Conservation (phyloP, 202 grass and related monocot genomes). For the Eragrostis tef region DNA sequence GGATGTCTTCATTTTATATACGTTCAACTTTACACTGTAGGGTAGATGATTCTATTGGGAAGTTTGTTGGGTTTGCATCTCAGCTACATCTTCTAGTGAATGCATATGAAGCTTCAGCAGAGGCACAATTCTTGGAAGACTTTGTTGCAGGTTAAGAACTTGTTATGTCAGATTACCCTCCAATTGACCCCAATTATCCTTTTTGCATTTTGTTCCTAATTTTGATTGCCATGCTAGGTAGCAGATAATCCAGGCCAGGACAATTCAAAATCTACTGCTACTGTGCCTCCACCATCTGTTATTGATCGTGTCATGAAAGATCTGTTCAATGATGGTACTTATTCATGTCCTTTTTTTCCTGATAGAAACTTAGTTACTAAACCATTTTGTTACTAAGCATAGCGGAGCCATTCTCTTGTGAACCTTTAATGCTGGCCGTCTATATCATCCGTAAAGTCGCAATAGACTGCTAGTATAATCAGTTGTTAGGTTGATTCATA, state of each 20-base stretch:
- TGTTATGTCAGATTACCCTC: slow-evolving; percentile 26
- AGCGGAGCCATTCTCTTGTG: slow-evolving; percentile 23
- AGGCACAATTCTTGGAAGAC: slow-evolving; percentile 93
- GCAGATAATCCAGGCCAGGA: slow-evolving; percentile 82
- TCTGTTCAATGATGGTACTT: slow-evolving; percentile 89
- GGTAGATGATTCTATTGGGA: slow-evolving; percentile 85
- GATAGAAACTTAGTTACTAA: slow-evolving; percentile 46
- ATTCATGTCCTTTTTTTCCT: slow-evolving; percentile 29
- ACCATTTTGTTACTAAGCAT: slow-evolving; percentile 13
- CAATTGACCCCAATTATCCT: slow-evolving; percentile 19
- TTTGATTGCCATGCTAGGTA: slow-evolving; percentile 73
- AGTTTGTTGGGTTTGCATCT: slow-evolving; percentile 95
- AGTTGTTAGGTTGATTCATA: not conserved
- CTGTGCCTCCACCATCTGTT: slow-evolving; percentile 82
- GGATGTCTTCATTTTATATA: slow-evolving; percentile 11
- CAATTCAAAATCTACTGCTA: slow-evolving; percentile 67
- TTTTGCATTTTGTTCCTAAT: slow-evolving; percentile 64
- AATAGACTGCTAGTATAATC: not conserved
- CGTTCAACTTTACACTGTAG: slow-evolving; percentile 53
- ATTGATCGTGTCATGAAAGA: slow-evolving; percentile 93
- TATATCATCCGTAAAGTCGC: slow-evolving; percentile 15
- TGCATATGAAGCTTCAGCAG: slow-evolving; percentile 65
- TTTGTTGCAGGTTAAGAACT: slow-evolving; percentile 86
- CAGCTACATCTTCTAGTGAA: slow-evolving; percentile 85
- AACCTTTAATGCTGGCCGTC: not conserved